phyloP scores from a whole-genome alignment of 2,329 filamentous ascomycete genomes.

The Apiospora koreana region DNA sequence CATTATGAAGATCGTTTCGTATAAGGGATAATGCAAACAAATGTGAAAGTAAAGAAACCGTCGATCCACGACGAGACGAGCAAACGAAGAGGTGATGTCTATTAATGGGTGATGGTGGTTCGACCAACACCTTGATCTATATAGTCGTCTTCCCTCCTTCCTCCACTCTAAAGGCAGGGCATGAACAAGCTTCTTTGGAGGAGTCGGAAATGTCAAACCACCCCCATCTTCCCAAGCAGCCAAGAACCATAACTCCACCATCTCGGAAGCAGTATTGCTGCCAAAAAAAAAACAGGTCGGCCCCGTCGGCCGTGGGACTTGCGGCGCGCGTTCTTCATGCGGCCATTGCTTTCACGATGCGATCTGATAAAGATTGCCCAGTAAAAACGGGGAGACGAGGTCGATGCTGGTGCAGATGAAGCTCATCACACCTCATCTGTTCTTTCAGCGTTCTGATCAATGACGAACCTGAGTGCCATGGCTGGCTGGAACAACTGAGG shows the following conservation, averaged over 20 bases:
- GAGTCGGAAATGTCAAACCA: constrained; percentile 5
- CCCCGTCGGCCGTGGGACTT: neutral
- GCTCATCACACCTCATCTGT: neutral
- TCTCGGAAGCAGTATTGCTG: neutral
- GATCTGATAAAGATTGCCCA: neutral
- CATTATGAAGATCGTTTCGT: constrained; percentile 6
- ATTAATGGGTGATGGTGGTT: constrained; percentile 4
- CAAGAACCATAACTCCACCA: neutral
- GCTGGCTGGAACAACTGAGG: neutral
- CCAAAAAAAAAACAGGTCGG: neutral
- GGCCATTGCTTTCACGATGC: neutral
- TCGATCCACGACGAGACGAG: neutral
- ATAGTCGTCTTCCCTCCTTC: no score
- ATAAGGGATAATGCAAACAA: neutral
- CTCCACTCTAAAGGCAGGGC: neutral
- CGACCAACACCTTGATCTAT: neutral
- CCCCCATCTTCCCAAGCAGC: neutral
- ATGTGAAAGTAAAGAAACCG: neutral
- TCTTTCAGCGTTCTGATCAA: neutral
- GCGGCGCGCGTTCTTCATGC: neutral
- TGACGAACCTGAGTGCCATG: neutral
- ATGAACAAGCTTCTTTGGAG: neutral
- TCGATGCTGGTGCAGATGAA: neutral
- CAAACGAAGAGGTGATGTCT: neutral
- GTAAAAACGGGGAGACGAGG: neutral